Conservation (phyloP, 2,329 filamentous ascomycete genomes). For the Nigrograna mackinnonii region DNA sequence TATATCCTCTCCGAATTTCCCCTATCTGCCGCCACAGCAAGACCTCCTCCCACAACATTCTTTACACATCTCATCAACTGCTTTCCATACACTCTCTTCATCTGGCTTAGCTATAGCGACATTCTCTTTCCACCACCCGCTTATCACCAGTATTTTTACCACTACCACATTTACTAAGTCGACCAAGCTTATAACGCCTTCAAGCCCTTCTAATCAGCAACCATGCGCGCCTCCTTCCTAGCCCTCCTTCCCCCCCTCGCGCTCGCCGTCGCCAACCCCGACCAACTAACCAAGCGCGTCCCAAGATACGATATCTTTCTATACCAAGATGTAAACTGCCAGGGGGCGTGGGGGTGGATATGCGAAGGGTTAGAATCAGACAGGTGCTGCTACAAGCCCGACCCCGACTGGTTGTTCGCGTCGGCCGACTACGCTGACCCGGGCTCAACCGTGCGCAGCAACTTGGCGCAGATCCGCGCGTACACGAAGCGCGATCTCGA, state of each 20-base stretch:
- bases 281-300: not conserved
- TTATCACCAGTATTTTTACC: constrained; percentile 4
- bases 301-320: not conserved
- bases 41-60: constrained; percentile 5
- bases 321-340: not conserved
- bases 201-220: not conserved
- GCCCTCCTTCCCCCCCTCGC: not conserved
- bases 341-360: not conserved
- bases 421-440: not conserved
- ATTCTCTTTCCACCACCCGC: constrained; percentile 3
- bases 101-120: constrained; percentile 4
- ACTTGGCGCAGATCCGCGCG: not conserved
- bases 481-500: not conserved
- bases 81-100: constrained; percentile 5
- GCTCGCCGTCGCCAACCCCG: not conserved
- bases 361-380: not conserved
- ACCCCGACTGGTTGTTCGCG: not conserved
- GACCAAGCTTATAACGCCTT: constrained; percentile 4
- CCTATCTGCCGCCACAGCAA: constrained; percentile 3
- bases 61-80: constrained; percentile 2
- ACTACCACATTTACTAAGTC: constrained; percentile 4
- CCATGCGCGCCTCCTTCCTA: not conserved
- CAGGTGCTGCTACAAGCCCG: not conserved
- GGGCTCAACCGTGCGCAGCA: not conserved
- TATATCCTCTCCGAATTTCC: constrained; percentile 3